These are phyloP conservation scores for Plicaturopsis crispa DNA, from an alignment of 768 basidiomycete species.

Conservation along the genomic window DNA sequence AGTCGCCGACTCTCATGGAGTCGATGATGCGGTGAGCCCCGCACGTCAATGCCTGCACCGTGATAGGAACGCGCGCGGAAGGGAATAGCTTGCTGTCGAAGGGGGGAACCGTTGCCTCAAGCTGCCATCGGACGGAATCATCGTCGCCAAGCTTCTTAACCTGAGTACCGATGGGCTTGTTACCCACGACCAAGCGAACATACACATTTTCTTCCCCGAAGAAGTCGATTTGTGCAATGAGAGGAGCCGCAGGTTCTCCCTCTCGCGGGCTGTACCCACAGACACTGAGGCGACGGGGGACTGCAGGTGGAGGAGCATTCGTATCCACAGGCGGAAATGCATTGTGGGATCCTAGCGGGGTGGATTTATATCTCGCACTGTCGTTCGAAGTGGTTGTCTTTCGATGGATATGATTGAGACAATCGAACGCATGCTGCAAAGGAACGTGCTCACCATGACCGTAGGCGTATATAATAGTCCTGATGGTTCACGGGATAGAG, in stretches of 20 bases:
- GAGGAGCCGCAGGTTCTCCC: constrained; percentile 54
- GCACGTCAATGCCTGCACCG: constrained; percentile 55
- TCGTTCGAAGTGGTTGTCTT: too few relatives aligned
- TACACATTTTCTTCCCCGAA: constrained; percentile 39
- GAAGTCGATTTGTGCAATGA: constrained; percentile 61
- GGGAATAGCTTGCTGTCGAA: constrained; percentile 31
- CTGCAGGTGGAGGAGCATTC: too few relatives aligned
- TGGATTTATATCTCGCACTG: too few relatives aligned
- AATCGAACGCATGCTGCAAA: too few relatives aligned
- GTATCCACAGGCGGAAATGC: too few relatives aligned
- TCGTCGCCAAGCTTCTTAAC: constrained; percentile 46
- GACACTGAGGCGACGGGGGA: constrained; percentile 62
- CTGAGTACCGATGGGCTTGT: constrained; percentile 58
- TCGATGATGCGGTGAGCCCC: constrained; percentile 46
- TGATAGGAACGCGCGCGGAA: constrained; percentile 41
- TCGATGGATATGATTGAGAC: too few relatives aligned
- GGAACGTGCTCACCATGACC: too few relatives aligned
- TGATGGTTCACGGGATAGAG: too few relatives aligned
- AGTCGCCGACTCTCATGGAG: constrained; percentile 63
- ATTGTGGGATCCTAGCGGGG: too few relatives aligned
- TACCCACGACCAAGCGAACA: constrained; percentile 70
- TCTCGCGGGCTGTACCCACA: constrained; percentile 56
- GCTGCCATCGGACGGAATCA: constrained; percentile 51
- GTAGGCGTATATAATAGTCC: too few relatives aligned
- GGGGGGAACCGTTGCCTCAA: constrained; percentile 54